Evolutionary conservation across 345 rosid species (phyloP).

Genomic region (Noccaea bulbosa): DNA sequence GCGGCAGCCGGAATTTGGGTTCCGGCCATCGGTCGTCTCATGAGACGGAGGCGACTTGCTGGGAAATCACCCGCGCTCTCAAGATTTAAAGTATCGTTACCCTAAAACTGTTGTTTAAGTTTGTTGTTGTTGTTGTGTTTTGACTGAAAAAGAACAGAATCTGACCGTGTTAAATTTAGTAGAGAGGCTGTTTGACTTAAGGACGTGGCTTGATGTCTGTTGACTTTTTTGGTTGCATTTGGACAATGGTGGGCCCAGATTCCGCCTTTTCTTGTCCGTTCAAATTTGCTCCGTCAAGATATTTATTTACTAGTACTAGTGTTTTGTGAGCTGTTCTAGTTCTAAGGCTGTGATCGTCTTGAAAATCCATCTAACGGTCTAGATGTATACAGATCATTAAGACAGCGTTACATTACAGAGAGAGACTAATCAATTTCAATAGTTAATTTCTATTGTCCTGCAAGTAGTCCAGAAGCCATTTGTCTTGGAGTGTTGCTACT

Average conservation of each 20-base stretch:
- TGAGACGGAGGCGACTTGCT: slow-evolving; percentile 45
- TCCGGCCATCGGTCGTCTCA: slow-evolving; percentile 15
- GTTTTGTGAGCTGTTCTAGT: slow-evolving; percentile 16
- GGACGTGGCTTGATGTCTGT: slow-evolving; percentile 29
- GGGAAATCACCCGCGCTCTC: slow-evolving; percentile 92
- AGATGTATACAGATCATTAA: neutral
- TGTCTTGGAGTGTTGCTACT: slow-evolving; percentile 5
- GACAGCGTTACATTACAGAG: slow-evolving; percentile 25
- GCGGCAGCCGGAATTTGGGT: slow-evolving; percentile 41
- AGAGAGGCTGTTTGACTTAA: neutral
- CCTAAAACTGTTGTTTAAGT: neutral
- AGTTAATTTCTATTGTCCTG: neutral
- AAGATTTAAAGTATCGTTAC: slow-evolving; percentile 40
- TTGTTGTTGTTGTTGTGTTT: neutral
- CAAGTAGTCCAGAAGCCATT: slow-evolving; percentile 1
- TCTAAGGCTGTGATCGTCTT: slow-evolving; percentile 28
- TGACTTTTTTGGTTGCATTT: neutral
- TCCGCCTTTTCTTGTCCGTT: slow-evolving; percentile 27
- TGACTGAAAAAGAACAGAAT: neutral
- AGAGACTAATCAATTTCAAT: neutral
- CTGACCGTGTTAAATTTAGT: slow-evolving; percentile 12
- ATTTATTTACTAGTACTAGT: neutral
- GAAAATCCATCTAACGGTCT: slow-evolving; percentile 9
- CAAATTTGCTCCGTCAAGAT: slow-evolving; percentile 5
- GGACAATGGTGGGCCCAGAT: slow-evolving; percentile 20